phyloP scores from a whole-genome alignment of 1,139 yeast genomes.

The Tardiomyces digboiensis region DNA sequence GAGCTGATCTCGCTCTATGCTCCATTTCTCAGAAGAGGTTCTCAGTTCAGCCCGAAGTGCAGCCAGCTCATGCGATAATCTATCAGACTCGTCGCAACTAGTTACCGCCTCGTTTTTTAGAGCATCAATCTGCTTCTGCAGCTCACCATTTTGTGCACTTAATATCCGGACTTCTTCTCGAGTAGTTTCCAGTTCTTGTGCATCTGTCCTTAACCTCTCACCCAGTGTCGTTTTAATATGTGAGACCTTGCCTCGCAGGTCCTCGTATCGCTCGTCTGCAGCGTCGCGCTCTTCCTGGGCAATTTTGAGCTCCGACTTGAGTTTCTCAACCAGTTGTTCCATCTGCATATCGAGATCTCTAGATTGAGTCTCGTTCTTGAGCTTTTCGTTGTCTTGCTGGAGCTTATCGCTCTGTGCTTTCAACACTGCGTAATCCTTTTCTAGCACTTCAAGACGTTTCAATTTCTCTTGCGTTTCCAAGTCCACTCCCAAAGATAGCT shows the following conservation, averaged over 20 bases:
- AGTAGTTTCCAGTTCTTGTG: conserved; percentile 21
- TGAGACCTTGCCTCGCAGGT: conserved; percentile 62
- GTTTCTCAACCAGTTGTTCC: too few species aligned
- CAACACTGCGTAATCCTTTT: too few species aligned
- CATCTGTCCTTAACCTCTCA: conserved; percentile 52
- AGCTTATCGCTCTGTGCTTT: too few species aligned
- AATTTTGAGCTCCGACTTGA: conserved; percentile 30
- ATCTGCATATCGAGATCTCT: not conserved
- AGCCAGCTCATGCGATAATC: conserved; percentile 42
- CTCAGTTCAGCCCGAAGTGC: conserved; percentile 39
- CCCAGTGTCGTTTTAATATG: conserved; percentile 73
- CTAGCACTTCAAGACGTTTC: too few species aligned
- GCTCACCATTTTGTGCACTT: conserved; percentile 27
- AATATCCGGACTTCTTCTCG: conserved; percentile 24
- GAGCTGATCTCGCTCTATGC: conserved; percentile 35
- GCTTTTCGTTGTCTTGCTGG: too few species aligned
- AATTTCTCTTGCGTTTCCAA: too few species aligned
- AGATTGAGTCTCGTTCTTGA: not conserved
- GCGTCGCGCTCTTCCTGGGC: conserved; percentile 53
- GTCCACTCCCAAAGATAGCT: too few species aligned
- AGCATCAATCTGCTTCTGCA: conserved; percentile 25
- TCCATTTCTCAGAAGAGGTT: conserved; percentile 32
- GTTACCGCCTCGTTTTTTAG: conserved; percentile 45
- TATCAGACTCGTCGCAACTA: conserved; percentile 60
- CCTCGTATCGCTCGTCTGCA: conserved; percentile 62